phyloP scores from a whole-genome alignment of 129 eudicot species.

The Pseudognaphalium luteoalbum region DNA sequence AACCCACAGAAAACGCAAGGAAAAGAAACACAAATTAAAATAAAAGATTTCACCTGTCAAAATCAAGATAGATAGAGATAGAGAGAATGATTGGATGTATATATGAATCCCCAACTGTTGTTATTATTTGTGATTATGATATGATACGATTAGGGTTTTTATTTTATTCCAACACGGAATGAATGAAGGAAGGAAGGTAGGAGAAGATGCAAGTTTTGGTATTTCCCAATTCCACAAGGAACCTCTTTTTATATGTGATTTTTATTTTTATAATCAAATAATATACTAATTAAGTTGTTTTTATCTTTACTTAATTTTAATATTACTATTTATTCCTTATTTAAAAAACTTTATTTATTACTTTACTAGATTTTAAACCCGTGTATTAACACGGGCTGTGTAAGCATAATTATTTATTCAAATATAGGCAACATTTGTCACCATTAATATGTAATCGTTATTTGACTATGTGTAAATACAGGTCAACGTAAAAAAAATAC shows the following conservation, averaged over 20 bases:
- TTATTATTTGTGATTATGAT: background rate
- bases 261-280: background rate
- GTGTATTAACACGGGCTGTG: too few species aligned
- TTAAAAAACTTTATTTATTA: too few species aligned
- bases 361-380: too few species aligned
- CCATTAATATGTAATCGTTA: too few species aligned
- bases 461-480: too few species aligned
- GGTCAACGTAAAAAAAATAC: too few species aligned
- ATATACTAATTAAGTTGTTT: too few species aligned
- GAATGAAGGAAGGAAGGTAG: constrained; percentile 21
- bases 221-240: background rate
- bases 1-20: constrained; percentile 17
- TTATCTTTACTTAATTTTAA: too few species aligned
- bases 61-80: constrained; percentile 13
- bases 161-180: constrained; percentile 24
- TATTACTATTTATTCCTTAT: too few species aligned
- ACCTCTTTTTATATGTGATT: background rate
- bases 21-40: background rate
- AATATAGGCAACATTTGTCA: too few species aligned
- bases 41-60: constrained; percentile 12
- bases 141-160: background rate
- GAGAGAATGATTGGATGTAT: constrained; percentile 20
- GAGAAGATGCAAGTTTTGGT: constrained; percentile 32
- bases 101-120: background rate
- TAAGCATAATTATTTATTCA: too few species aligned